These are phyloP conservation scores for Oryza longistaminata DNA, from an alignment of 176 grass and related monocot species.

Conservation along the genomic window DNA sequence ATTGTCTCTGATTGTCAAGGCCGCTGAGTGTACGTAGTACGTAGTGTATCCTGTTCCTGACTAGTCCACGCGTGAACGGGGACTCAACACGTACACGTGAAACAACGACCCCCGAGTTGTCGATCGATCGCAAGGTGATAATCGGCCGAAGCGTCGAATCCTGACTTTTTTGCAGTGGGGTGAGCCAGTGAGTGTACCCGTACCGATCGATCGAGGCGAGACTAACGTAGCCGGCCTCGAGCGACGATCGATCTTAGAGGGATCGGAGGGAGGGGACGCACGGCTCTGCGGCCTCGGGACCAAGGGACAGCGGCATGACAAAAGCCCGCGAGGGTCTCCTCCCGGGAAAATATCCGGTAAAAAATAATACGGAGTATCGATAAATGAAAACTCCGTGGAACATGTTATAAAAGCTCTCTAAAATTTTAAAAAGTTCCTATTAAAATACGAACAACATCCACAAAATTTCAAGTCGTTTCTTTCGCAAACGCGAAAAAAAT, in stretches of 20 bases:
- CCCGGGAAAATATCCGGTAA: too few species aligned
- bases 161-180: not conserved
- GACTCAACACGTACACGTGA: not conserved
- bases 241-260: not conserved
- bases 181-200: not conserved
- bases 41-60: too few species aligned
- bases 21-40: too few species aligned
- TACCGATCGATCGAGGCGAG: not conserved
- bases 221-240: not conserved
- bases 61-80: too few species aligned
- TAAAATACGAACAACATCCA: too few species aligned
- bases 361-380: too few species aligned
- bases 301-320: constrained; percentile 32
- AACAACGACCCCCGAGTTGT: not conserved
- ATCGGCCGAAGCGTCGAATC: not conserved
- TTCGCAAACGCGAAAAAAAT: too few species aligned
- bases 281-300: constrained; percentile 39
- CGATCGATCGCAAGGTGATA: not conserved
- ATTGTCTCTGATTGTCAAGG: too few species aligned
- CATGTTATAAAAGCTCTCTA: too few species aligned
- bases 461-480: too few species aligned
- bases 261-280: constrained; percentile 41
- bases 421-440: too few species aligned
- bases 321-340: not conserved
- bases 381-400: too few species aligned